Base-by-base conservation (phyloP, 225 moss, liverwort and hornwort genomes). In the Bryoerythrophyllum caledonicum region DNA sequence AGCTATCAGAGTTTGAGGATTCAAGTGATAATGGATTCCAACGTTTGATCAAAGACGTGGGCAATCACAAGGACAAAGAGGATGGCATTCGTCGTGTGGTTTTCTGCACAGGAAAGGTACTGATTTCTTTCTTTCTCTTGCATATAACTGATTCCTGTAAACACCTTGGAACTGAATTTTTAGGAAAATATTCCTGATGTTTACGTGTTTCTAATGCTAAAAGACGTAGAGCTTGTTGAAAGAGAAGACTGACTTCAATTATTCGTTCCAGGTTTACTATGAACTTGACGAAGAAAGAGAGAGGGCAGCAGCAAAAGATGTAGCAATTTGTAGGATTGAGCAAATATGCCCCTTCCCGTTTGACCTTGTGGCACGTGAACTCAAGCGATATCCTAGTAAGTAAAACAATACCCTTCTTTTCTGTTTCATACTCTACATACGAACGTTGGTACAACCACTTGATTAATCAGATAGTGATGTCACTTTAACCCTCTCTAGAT, bases 331-430 rank as follows among this genome's bases (percentile, higher is more conserved):
- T 71, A 83, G 94, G 58, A 76, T 96, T 70, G 96, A 96, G 83
- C 96, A 96, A 78, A 85, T 96, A 43, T 89, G 89, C 71, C 94
- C 96, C 12, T 94, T 96, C 68, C 96, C 96, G 15, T 94, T 86
- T 77, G 94, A 94, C 73, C 79, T 96, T 41, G 75, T 94, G 44
- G 76, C 83, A 34, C 81, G 83, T 59, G 96, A 94, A 79, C 79
- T 92, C 28, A 90, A 92, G 43, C 86, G 92, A 72, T 96, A 94
- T 65, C 83, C 86, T 21, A 91, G 94, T 94, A 90, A 49, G 80
- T 46, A 13, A 41, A 44, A 24, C 10, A 11, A 43, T 24, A 41
- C 26, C 65, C 8, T 53, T 63, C 64, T 20, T 27, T 14, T 48
- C 37, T n/a, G n/a, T n/a, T n/a, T n/a, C n/a, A n/a, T 68, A 68